A percentile compares a stretch with the other conserved stretches of the same genome.
Conservation (phyloP, 2,329 filamentous ascomycete genomes). For the Claviceps digitariae region DNA sequence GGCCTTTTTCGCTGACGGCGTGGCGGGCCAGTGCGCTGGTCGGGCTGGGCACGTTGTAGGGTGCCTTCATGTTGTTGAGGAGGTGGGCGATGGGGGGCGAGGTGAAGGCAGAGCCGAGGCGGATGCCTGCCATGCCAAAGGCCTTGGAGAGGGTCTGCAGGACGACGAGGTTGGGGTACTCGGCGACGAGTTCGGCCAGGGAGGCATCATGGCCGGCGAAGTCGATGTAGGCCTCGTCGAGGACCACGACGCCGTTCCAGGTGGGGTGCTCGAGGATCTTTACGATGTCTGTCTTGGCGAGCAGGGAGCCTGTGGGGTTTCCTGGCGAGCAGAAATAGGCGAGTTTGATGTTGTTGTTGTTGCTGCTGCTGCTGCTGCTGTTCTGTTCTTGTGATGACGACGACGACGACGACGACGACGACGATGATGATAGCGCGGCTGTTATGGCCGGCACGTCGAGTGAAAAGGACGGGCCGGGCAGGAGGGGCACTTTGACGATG, state of each 20-base stretch:
- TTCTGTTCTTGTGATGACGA: background rate
- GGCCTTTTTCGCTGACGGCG: slow-evolving; percentile 53
- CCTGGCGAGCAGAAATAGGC: slow-evolving; percentile 90
- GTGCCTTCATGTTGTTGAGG: slow-evolving; percentile 86
- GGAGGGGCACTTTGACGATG: slow-evolving; percentile 74
- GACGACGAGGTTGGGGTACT: slow-evolving; percentile 91
- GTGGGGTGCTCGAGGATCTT: slow-evolving; percentile 68
- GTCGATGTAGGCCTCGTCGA: slow-evolving; percentile 95
- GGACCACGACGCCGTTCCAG: slow-evolving; percentile 88
- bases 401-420: background rate
- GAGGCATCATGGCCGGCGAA: slow-evolving; percentile 67
- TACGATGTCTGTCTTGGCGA: slow-evolving; percentile 62
- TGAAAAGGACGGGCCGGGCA: slow-evolving; percentile 56
- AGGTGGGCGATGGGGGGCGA: slow-evolving; percentile 60
- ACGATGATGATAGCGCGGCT: slow-evolving; percentile 40
- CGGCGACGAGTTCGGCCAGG: slow-evolving; percentile 79
- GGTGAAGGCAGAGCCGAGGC: slow-evolving; percentile 76
- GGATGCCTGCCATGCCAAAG: slow-evolving; percentile 88
- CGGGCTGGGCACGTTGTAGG: slow-evolving; percentile 87
- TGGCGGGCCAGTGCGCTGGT: slow-evolving; percentile 69
- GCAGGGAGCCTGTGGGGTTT: slow-evolving; percentile 75
- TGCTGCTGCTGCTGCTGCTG: background rate
- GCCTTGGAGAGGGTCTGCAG: slow-evolving; percentile 99
- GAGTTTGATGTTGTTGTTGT: slow-evolving; percentile 54
- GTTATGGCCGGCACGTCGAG: slow-evolving; percentile 60